Evolutionary conservation across 345 rosid species (phyloP).

Genomic region (Corchorus olitorius): DNA sequence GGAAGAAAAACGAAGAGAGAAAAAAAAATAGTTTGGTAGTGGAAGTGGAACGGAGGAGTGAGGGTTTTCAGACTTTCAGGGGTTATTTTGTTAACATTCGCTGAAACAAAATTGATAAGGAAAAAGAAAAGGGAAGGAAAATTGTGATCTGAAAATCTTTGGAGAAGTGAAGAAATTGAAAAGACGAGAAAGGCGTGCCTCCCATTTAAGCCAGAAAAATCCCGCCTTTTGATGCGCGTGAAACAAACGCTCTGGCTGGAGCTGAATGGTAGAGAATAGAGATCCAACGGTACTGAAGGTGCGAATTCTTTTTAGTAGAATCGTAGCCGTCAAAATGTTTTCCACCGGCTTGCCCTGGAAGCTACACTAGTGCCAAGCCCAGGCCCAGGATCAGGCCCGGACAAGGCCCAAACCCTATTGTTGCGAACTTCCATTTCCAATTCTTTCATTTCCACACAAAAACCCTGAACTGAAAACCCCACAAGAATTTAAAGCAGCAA

Average conservation of each 20-base stretch:
- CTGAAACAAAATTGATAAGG: neutral
- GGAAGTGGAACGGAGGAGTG: neutral
- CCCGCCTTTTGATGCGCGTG: constrained; percentile 24
- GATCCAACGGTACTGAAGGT: neutral
- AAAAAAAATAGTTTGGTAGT: neutral
- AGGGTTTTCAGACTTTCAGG: constrained; percentile 1
- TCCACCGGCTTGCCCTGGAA: too few relatives aligned
- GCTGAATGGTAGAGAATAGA: neutral
- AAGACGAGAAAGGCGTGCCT: too few relatives aligned
- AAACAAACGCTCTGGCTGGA: neutral
- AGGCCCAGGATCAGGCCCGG: too few relatives aligned
- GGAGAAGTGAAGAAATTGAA: neutral
- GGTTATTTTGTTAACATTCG: neutral
- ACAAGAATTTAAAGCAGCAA: neutral
- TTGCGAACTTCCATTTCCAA: too few relatives aligned
- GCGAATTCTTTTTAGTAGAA: neutral
- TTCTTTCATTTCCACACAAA: neutral
- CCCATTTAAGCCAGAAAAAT: neutral
- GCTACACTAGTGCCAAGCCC: too few relatives aligned
- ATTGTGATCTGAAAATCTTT: neutral
- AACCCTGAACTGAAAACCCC: neutral
- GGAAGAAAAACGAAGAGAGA: too few relatives aligned
- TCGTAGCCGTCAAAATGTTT: too few relatives aligned
- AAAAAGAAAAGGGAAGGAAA: neutral
- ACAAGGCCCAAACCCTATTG: too few relatives aligned